Evolutionary conservation across 805 yeast species (phyloP).

Genomic region (Saccharomycopsis synnaedendra): DNA sequence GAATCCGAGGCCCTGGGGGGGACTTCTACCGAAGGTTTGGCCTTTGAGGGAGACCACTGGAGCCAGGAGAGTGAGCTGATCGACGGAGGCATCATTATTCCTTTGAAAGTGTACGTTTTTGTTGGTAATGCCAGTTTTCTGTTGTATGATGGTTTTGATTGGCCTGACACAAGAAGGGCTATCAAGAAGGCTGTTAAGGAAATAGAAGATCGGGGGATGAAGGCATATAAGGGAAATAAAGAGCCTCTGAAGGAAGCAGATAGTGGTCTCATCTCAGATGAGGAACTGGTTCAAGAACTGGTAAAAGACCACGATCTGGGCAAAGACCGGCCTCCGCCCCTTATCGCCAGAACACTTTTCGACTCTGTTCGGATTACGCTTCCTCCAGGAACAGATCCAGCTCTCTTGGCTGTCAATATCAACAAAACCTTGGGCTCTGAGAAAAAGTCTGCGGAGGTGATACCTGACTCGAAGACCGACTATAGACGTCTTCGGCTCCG

Average conservation of each 20-base stretch:
- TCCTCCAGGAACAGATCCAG: slow-evolving; percentile 36
- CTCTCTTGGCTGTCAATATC: slow-evolving; percentile 37
- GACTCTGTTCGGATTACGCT: slow-evolving; percentile 69
- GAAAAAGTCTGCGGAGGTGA: slow-evolving; percentile 1
- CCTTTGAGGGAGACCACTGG: slow-evolving; percentile 9
- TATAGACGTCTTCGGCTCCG: slow-evolving; percentile 41
- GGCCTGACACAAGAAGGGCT: slow-evolving; percentile 64
- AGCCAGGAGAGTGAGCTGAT: neutral
- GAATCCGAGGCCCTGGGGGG: neutral
- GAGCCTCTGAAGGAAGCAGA: slow-evolving; percentile 6
- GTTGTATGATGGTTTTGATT: slow-evolving; percentile 86
- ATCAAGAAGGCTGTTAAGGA: slow-evolving; percentile 55
- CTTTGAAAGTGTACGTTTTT: slow-evolving; percentile 24
- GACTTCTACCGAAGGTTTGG: neutral
- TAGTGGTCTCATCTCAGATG: slow-evolving; percentile 2
- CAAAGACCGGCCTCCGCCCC: slow-evolving; percentile 14
- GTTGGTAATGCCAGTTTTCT: slow-evolving; percentile 30
- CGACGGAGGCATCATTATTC: slow-evolving; percentile 17
- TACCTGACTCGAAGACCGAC: slow-evolving; percentile 22
- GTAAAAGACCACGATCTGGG: slow-evolving; percentile 14
- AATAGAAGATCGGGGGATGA: slow-evolving; percentile 38
- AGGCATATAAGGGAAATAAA: slow-evolving; percentile 1
- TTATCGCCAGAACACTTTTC: slow-evolving; percentile 55
- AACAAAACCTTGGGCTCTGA: slow-evolving; percentile 31
- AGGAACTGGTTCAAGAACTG: slow-evolving; percentile 11